Percentiles rank a stretch among this genome's conserved stretches.
phyloP scores from a whole-genome alignment of 202 grass and related monocot species.

The Zoysia matrella region DNA sequence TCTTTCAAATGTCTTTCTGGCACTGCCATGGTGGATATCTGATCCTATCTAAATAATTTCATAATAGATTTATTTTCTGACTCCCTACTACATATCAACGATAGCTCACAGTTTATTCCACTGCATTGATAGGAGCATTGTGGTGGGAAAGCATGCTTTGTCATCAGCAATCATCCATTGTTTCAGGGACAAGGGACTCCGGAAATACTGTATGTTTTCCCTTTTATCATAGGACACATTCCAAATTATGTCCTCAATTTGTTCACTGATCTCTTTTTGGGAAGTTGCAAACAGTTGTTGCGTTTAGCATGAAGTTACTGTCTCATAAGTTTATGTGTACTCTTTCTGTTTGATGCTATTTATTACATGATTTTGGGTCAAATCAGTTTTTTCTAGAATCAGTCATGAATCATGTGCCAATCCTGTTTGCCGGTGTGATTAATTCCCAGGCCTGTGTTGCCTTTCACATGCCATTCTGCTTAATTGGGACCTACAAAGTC shows the following conservation, averaged over 20 bases:
- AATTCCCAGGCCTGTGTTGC: conserved; percentile 4
- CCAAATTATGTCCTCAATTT: not conserved
- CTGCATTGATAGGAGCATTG: conserved; percentile 63
- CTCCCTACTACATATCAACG: not conserved
- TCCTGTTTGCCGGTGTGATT: conserved; percentile 23
- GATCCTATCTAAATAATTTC: not conserved
- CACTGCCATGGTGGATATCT: not conserved
- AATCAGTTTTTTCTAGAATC: conserved; percentile 26
- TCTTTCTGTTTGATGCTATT: not conserved
- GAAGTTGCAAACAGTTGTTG: not conserved
- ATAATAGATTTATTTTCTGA: not conserved
- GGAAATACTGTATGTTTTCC: conserved; percentile 63
- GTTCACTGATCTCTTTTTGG: not conserved
- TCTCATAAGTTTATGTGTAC: not conserved
- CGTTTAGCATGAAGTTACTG: conserved; percentile 3
- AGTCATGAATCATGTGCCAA: not conserved
- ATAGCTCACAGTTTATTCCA: conserved; percentile 23
- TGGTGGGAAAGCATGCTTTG: conserved; percentile 72
- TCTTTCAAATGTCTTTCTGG: conserved; percentile 6
- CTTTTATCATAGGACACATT: not conserved
- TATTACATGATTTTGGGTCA: not conserved
- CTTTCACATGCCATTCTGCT: not conserved
- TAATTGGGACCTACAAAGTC: not conserved
- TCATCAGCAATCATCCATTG: conserved; percentile 67
- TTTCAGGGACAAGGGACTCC: conserved; percentile 57